Conservation (phyloP, 306 rosid genomes). For the Cucurbita maxima region DNA sequence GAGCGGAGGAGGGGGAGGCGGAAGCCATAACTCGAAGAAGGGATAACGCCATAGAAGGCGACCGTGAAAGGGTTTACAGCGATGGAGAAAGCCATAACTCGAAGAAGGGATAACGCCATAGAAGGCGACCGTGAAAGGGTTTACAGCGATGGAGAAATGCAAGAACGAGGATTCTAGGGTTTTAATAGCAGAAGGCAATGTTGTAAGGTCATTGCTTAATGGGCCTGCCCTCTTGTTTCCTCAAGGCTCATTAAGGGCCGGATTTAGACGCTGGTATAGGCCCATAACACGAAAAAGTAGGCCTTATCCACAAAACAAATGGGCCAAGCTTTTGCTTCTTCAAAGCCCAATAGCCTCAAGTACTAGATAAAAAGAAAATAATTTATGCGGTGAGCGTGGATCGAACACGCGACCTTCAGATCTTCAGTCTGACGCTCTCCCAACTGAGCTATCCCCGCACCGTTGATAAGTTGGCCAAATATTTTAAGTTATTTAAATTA, state of each 20-base stretch:
- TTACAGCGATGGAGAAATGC: background rate
- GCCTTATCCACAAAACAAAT: no score
- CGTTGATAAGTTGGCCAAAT: no score
- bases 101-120: conserved; percentile 46
- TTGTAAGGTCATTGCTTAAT: background rate
- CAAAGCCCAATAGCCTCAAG: no score
- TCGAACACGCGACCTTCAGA: no score
- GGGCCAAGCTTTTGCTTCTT: no score
- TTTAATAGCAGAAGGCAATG: background rate
- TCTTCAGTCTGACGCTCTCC: no score
- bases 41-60: conserved; percentile 32
- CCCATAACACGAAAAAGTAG: no score
- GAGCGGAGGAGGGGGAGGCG: conserved; percentile 16
- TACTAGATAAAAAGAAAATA: no score
- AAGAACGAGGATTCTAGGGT: background rate
- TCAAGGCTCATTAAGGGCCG: background rate
- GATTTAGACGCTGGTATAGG: no score
- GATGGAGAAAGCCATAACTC: conserved; percentile 14
- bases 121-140: background rate
- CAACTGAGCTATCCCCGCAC: no score
- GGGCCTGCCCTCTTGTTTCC: background rate
- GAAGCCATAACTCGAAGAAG: conserved; percentile 30
- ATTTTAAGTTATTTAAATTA: no score
- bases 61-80: background rate
- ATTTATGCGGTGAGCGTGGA: no score